A percentile compares a stretch with the other conserved stretches of the same genome.
Evolutionary conservation across 23 red algal species (phyloP).

Genomic region (Gracilaria gracilis): DNA sequence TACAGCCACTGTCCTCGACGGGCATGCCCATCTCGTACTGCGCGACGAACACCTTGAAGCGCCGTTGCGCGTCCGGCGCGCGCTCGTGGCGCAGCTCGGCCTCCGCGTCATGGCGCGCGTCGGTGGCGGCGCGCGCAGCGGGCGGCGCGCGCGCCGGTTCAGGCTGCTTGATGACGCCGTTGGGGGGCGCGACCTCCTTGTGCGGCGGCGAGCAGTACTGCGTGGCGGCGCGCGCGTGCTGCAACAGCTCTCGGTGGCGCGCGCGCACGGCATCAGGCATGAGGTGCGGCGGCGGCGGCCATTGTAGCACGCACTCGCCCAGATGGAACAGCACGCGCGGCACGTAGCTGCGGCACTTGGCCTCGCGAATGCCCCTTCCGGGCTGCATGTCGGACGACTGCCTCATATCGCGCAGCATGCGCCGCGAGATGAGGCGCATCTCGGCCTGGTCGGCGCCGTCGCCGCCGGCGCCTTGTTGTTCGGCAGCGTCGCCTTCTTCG

Average conservation of each 20-base stretch:
- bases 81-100: no score
- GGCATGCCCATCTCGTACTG: constrained; percentile 46
- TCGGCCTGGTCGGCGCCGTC: neutral
- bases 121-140: neutral
- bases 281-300: constrained; percentile 47
- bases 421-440: neutral
- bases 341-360: neutral
- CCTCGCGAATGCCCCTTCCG: constrained; percentile 6
- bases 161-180: neutral
- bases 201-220: neutral
- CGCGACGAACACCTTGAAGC: constrained; percentile 20
- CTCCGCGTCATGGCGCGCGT: neutral
- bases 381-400: neutral
- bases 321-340: neutral
- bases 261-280: constrained; percentile 8
- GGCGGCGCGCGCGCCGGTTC: neutral
- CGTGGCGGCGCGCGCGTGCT: neutral
- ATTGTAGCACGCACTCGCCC: constrained; percentile 26
- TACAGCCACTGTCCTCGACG: neutral
- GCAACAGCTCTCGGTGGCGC: neutral
- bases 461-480: neutral
- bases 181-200: neutral
- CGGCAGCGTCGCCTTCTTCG: neutral
- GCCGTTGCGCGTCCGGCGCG: neutral
- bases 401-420: neutral